phyloP scores from a whole-genome alignment of 371 early-diverging fungal genomes.

The Syncephalastrum sp. region DNA sequence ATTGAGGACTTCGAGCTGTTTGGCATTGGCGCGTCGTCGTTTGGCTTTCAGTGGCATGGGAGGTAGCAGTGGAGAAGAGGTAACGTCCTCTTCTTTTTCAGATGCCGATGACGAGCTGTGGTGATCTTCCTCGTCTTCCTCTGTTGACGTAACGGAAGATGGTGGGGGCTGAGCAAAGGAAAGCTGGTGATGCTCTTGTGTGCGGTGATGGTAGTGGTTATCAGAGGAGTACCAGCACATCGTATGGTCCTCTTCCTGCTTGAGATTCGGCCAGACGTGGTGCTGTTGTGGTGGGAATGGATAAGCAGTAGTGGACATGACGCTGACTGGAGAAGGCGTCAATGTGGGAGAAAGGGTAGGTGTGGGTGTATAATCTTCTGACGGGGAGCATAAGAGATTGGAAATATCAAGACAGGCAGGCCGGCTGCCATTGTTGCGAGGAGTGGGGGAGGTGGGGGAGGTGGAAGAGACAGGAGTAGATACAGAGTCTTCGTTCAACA shows the following conservation, averaged over 20 bases:
- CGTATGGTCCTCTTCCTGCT: no score
- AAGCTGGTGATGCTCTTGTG: conserved; percentile 5
- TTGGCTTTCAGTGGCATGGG: conserved; percentile 39
- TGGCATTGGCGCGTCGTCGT: conserved; percentile 51
- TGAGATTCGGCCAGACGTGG: no score
- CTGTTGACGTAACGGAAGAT: conserved; percentile 6
- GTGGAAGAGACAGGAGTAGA: no score
- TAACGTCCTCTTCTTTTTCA: no score
- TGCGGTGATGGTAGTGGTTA: background rate
- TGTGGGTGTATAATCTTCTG: conserved; percentile 11
- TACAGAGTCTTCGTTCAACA: background rate
- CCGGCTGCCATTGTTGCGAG: conserved; percentile 6
- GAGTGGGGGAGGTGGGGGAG: no score
- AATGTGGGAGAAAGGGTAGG: conserved; percentile 15
- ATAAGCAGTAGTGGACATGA: conserved; percentile 27
- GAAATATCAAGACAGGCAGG: conserved; percentile 42
- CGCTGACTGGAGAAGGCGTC: no score
- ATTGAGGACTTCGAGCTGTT: conserved; percentile 54
- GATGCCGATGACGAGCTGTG: background rate
- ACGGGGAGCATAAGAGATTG: conserved; percentile 15
- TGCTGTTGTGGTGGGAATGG: conserved; percentile 19
- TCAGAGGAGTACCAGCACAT: conserved; percentile 4
- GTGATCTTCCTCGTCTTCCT: conserved; percentile 20
- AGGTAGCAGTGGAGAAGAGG: conserved; percentile 4
- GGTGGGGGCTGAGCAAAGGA: conserved; percentile 9